These are phyloP conservation scores for Uronychia setigera DNA, from an alignment of 73 alveolate species.

Conservation along the genomic window DNA sequence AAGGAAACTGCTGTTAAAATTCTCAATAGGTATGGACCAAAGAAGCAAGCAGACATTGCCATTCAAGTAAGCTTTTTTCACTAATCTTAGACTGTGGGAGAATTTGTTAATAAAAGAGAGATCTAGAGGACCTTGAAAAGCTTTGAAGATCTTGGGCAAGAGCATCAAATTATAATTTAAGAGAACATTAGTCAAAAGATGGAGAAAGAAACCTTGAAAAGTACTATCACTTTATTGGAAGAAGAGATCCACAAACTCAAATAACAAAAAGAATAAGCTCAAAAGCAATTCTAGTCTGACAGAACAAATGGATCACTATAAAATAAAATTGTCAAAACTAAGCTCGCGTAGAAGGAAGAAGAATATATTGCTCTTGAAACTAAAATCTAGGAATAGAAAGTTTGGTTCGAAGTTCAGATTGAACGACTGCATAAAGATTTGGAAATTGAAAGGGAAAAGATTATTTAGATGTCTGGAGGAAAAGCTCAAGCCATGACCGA, in stretches of 20 bases:
- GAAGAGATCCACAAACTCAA: background rate
- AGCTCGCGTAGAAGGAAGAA: background rate
- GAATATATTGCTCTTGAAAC: background rate
- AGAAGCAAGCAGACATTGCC: background rate
- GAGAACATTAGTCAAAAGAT: background rate
- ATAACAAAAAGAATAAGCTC: background rate
- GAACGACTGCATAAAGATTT: background rate
- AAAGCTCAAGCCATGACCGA: background rate
- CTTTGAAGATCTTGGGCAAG: background rate
- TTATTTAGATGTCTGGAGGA: background rate
- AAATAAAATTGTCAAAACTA: no score
- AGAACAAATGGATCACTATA: no score
- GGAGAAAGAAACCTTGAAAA: background rate
- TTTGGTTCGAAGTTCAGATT: background rate
- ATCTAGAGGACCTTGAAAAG: background rate
- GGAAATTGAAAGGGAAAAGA: background rate
- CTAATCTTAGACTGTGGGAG: background rate
- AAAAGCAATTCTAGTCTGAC: no score
- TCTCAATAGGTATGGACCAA: background rate
- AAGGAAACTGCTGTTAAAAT: background rate
- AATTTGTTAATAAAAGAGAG: background rate
- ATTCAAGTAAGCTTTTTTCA: no score
- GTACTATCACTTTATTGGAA: background rate
- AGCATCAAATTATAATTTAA: background rate
- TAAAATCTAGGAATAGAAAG: background rate